A percentile compares a stretch with the other conserved stretches of the same genome.
Evolutionary conservation across 805 yeast species (phyloP).

Genomic region (Zygotorulaspora florentina): DNA sequence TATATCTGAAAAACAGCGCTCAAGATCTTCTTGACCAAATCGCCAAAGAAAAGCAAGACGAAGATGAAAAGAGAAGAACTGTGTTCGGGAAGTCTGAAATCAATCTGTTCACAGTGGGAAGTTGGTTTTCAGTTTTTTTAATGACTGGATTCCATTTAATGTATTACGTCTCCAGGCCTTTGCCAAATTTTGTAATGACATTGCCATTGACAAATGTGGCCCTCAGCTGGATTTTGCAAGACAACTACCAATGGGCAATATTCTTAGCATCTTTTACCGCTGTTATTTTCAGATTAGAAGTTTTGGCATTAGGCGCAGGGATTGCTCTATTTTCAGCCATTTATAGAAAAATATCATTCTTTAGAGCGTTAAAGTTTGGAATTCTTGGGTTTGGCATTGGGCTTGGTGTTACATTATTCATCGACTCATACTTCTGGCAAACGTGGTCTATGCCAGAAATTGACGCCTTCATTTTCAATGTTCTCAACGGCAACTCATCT

Average conservation of each 20-base stretch:
- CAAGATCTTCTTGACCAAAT: slow-evolving; percentile 21
- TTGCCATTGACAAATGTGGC: slow-evolving; percentile 66
- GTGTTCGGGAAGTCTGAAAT: slow-evolving; percentile 11
- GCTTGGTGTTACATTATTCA: slow-evolving; percentile 47
- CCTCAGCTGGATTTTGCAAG: slow-evolving; percentile 46
- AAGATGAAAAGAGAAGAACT: slow-evolving; percentile 14
- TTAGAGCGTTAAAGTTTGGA: slow-evolving; percentile 39
- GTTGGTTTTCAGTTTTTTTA: slow-evolving; percentile 58
- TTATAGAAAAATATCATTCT: slow-evolving; percentile 45
- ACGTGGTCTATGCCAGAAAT: slow-evolving; percentile 65
- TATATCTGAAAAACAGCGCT: slow-evolving; percentile 46
- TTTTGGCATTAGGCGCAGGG: slow-evolving; percentile 51
- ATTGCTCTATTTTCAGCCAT: slow-evolving; percentile 44
- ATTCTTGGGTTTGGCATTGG: slow-evolving; percentile 43
- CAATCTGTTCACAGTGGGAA: slow-evolving; percentile 34
- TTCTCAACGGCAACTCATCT: slow-evolving; percentile 64
- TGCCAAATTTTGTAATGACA: slow-evolving; percentile 80
- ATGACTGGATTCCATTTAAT: slow-evolving; percentile 73
- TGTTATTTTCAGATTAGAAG: slow-evolving; percentile 67
- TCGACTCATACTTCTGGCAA: slow-evolving; percentile 78
- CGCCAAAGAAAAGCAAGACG: slow-evolving; percentile 14
- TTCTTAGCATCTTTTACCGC: slow-evolving; percentile 58
- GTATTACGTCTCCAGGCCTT: slow-evolving; percentile 75
- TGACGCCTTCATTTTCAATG: slow-evolving; percentile 67
- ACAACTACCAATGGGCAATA: slow-evolving; percentile 47